These are phyloP conservation scores for Pilatotrama ljubarskyi DNA, from an alignment of 768 basidiomycete species.

Conservation along the genomic window DNA sequence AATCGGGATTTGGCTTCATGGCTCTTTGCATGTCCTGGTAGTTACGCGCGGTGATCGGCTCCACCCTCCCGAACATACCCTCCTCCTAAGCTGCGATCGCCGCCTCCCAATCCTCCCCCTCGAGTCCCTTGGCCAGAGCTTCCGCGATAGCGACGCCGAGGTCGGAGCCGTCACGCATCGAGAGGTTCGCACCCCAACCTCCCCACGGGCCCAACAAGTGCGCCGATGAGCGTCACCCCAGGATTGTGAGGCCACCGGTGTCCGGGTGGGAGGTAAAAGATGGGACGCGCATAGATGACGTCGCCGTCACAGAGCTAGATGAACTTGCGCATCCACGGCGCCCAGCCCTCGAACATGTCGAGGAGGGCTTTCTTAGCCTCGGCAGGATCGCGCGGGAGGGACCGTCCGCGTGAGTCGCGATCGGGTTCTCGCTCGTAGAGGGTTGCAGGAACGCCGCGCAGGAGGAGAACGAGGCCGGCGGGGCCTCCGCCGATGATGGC, in stretches of 20 bases:
- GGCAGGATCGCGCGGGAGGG: constrained; percentile 1
- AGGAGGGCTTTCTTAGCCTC: constrained; percentile 13
- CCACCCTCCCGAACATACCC: constrained; percentile 4
- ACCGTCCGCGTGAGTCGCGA: constrained; percentile 2
- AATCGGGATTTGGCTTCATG: no score
- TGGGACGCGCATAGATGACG: constrained; percentile 17
- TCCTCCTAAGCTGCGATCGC: constrained; percentile 9
- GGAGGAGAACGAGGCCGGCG: constrained; percentile 1
- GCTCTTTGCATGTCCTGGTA: constrained; percentile 8
- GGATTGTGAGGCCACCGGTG: constrained; percentile 18
- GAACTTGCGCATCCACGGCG: constrained; percentile 15
- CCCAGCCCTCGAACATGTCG: constrained; percentile 4
- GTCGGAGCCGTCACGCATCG: constrained; percentile 31
- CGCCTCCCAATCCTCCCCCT: constrained; percentile 1
- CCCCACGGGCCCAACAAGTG: constrained; percentile 40
- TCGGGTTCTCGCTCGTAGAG: constrained; percentile 4
- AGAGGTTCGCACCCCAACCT: constrained; percentile 40
- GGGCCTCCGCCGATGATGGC: constrained; percentile 10
- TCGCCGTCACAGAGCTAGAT: constrained; percentile 8
- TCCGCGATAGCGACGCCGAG: constrained; percentile 14
- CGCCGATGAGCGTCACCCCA: constrained; percentile 18
- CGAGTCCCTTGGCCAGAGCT: background rate
- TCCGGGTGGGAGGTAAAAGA: constrained; percentile 15
- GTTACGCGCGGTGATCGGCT: background rate
- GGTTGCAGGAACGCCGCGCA: background rate